Conservation (phyloP, 331 rosid species). For the Acacia pycnantha region DNA sequence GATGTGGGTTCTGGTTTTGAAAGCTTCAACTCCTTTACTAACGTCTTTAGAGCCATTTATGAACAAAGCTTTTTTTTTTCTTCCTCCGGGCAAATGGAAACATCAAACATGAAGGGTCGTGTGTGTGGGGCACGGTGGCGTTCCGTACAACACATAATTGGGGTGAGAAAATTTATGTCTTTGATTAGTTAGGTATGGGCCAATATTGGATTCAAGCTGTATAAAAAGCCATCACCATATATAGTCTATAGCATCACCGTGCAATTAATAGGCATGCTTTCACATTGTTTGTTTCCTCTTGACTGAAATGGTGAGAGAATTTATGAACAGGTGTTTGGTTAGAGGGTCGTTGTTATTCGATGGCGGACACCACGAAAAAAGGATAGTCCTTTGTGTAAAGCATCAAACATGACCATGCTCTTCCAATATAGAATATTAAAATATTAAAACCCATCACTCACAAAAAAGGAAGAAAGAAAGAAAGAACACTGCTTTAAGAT, state of each 20-base stretch:
- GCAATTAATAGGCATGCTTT: not conserved
- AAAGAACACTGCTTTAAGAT: no score
- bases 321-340: not conserved
- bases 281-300: not conserved
- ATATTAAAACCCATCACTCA: not conserved
- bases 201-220: not conserved
- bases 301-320: not conserved
- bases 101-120: not conserved
- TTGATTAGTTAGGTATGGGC: not conserved
- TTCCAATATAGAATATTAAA: not conserved
- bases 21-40: not conserved
- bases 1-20: slow-evolving; percentile 15
- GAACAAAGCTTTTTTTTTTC: not conserved
- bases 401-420: not conserved
- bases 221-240: not conserved
- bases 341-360: slow-evolving; percentile 4
- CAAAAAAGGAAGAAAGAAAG: not conserved
- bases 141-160: not conserved
- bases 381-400: slow-evolving; percentile 29
- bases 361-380: slow-evolving; percentile 26
- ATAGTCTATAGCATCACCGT: not conserved
- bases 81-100: slow-evolving; percentile 30
- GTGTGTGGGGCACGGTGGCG: slow-evolving; percentile 9
- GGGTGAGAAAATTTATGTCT: slow-evolving; percentile 21
- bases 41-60: slow-evolving; percentile 3